A percentile compares a stretch with the other conserved stretches of the same genome.
phyloP scores from a whole-genome alignment of 2,329 filamentous ascomycete genomes.

The Neoscytalidium dimidiatum region DNA sequence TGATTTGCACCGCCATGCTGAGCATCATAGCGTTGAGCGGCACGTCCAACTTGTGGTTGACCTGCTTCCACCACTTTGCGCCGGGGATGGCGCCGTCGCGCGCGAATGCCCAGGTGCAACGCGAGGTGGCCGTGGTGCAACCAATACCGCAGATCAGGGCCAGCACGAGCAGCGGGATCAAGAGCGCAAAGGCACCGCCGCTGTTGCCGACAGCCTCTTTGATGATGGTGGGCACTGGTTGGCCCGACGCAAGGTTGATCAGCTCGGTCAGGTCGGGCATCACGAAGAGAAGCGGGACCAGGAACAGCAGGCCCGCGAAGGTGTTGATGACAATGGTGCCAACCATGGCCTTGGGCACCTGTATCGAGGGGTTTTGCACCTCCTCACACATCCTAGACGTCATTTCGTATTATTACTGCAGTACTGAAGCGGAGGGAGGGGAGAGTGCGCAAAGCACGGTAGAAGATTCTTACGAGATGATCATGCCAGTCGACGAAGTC shows the following conservation, averaged over 20 bases:
- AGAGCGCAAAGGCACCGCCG: constrained; percentile 63
- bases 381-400: constrained; percentile 69
- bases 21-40: constrained; percentile 74
- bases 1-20: constrained; percentile 64
- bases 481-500: constrained; percentile 77
- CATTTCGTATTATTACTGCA: neutral
- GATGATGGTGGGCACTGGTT: constrained; percentile 67
- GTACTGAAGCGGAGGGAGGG: neutral
- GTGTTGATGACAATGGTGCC: constrained; percentile 67
- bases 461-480: constrained; percentile 64
- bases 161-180: constrained; percentile 66
- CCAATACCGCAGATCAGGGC: constrained; percentile 68
- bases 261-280: constrained; percentile 58
- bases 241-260: constrained; percentile 32
- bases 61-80: constrained; percentile 59
- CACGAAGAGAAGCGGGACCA: constrained; percentile 70
- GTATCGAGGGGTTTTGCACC: constrained; percentile 64
- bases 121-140: constrained; percentile 68
- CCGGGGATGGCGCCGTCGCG: constrained; percentile 71
- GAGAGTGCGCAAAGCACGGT: constrained; percentile 24
- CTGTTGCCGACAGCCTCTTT: constrained; percentile 62
- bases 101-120: constrained; percentile 69
- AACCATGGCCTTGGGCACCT: constrained; percentile 74
- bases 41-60: constrained; percentile 58
- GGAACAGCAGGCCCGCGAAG: constrained; percentile 65